These are phyloP conservation scores for Aegilops speltoides DNA, from an alignment of 176 grass and related monocot genomes.

Conservation along the genomic window DNA sequence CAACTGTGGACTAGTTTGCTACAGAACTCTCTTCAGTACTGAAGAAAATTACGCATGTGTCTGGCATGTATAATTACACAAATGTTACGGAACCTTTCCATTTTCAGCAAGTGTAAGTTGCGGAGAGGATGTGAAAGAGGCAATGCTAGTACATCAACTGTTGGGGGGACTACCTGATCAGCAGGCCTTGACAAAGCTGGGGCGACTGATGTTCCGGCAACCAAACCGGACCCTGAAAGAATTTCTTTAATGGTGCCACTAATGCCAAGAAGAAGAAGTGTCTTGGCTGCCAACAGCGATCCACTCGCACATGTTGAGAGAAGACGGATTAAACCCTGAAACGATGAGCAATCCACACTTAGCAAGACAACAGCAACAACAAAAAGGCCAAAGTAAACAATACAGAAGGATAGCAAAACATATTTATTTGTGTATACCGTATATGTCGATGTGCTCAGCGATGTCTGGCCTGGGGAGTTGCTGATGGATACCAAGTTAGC, in stretches of 20 bases:
- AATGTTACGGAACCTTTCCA: conserved; percentile 18
- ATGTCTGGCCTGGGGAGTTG: conserved; percentile 74
- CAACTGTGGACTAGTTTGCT: background rate
- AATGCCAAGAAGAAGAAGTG: conserved; percentile 83
- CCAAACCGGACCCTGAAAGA: conserved; percentile 67
- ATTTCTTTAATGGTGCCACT: conserved; percentile 92
- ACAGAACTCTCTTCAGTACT: conserved; percentile 3
- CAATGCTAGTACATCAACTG: background rate
- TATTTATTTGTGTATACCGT: conserved; percentile 45
- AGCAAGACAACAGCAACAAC: background rate
- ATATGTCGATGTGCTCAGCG: conserved; percentile 81
- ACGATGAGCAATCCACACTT: background rate
- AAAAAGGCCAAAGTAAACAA: conserved; percentile 1
- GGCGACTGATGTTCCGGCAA: conserved; percentile 59
- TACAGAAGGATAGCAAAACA: background rate
- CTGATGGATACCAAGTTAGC: conserved; percentile 63
- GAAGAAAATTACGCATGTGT: background rate
- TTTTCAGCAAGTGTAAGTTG: background rate
- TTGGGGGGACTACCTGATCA: conserved; percentile 85
- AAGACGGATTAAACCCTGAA: conserved; percentile 87
- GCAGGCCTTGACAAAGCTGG: conserved; percentile 80
- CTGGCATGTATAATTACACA: background rate
- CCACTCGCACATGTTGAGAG: conserved; percentile 87
- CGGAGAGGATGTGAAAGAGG: background rate
- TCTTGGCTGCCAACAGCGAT: conserved; percentile 75